Percentiles rank a stretch among this genome's conserved stretches.
Evolutionary conservation across 257 asterid species (phyloP).

Genomic region (Vinca minor): DNA sequence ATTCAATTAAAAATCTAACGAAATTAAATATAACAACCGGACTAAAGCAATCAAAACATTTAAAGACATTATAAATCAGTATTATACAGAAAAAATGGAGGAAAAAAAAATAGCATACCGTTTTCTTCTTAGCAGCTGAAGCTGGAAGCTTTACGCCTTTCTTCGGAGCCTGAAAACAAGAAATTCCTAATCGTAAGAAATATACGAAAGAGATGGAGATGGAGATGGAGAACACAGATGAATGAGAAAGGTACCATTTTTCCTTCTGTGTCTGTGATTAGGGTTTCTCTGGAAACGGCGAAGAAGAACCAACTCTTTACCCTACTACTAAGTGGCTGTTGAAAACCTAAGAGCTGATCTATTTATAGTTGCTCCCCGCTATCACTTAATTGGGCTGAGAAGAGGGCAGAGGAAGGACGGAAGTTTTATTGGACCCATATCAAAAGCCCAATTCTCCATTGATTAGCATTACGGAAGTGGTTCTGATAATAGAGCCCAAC

Average conservation of each 20-base stretch:
- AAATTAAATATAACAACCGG: not conserved
- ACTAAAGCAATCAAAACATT: not conserved
- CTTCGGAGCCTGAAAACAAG: slow-evolving; percentile 17
- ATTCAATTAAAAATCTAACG: no score
- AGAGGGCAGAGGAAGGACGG: not conserved
- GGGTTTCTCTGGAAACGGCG: slow-evolving; percentile 9
- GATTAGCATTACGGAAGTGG: no score
- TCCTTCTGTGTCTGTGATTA: not conserved
- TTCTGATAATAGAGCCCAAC: no score
- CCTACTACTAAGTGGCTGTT: not conserved
- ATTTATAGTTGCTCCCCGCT: not conserved
- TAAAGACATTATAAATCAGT: not conserved
- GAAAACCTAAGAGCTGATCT: not conserved
- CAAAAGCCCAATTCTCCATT: no score
- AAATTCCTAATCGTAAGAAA: not conserved
- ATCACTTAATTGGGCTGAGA: not conserved
- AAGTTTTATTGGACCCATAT: not conserved
- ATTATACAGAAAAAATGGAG: not conserved
- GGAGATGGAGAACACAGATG: not conserved
- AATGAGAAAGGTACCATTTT: slow-evolving; percentile 5
- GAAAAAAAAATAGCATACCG: not conserved
- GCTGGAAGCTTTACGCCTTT: slow-evolving; percentile 17
- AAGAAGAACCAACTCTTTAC: no score
- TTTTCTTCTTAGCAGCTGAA: slow-evolving; percentile 19
- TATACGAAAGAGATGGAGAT: not conserved